Evolutionary conservation across 176 grass and related monocot genomes (phyloP).

Genomic region (Rhynchospora tenuis): DNA sequence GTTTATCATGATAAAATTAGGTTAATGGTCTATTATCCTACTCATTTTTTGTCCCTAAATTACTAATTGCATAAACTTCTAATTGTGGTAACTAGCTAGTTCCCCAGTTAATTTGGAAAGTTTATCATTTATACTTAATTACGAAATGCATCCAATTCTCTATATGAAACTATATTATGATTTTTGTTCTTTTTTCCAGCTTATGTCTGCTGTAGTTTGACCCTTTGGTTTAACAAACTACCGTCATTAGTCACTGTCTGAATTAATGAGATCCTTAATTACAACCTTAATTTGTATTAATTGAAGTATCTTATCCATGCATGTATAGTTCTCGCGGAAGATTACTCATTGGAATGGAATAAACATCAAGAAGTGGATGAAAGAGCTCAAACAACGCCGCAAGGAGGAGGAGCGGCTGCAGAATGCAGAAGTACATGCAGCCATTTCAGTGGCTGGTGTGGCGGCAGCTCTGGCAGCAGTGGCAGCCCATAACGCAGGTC

Average conservation of each 20-base stretch:
- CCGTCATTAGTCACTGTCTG: background rate
- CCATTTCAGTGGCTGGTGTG: conserved; percentile 75
- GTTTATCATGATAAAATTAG: background rate
- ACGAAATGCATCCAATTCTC: background rate
- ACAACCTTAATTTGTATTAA: background rate
- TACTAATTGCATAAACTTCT: background rate
- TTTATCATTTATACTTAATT: background rate
- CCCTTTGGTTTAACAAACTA: background rate
- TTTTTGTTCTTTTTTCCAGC: background rate
- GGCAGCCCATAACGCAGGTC: conserved; percentile 53
- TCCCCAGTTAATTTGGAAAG: background rate
- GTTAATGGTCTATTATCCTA: background rate
- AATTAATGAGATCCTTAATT: background rate
- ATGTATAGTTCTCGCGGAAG: conserved; percentile 61
- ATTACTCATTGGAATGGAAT: conserved; percentile 68
- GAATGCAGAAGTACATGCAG: conserved; percentile 77
- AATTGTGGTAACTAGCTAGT: background rate
- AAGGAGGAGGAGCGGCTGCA: conserved; percentile 83
- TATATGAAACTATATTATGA: background rate
- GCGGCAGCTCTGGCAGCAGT: conserved; percentile 83
- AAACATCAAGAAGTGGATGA: conserved; percentile 92
- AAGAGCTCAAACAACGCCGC: conserved; percentile 87
- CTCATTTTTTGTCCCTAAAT: background rate
- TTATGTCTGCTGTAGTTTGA: background rate
- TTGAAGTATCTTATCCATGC: conserved; percentile 11